Evolutionary conservation across 2,329 filamentous ascomycete species (phyloP).

Genomic region (Ceratocystis huliohia): DNA sequence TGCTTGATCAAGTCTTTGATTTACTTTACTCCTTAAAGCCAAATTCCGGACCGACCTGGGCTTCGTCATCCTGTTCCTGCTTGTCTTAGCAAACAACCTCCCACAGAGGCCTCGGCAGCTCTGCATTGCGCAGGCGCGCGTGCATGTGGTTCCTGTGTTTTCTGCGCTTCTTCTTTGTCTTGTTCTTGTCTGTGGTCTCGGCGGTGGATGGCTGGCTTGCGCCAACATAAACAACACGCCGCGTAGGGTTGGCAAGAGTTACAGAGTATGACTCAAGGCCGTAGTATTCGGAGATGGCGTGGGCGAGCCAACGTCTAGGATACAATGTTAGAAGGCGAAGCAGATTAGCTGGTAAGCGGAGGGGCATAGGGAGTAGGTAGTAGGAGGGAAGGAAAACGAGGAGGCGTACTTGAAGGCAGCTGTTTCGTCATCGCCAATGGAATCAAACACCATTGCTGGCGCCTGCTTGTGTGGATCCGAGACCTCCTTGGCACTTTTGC

Average conservation of each 20-base stretch:
- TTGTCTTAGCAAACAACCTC: slow-evolving; percentile 39
- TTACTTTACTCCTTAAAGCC: too few relatives aligned
- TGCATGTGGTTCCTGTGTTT: slow-evolving; percentile 24
- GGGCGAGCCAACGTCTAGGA: slow-evolving; percentile 76
- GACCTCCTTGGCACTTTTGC: background rate
- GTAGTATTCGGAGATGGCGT: slow-evolving; percentile 86
- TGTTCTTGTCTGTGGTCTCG: background rate
- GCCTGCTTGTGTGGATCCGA: slow-evolving; percentile 27
- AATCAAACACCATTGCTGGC: slow-evolving; percentile 65
- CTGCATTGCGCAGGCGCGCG: slow-evolving; percentile 23
- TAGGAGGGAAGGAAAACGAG: slow-evolving; percentile 8
- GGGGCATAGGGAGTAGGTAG: background rate
- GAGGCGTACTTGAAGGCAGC: slow-evolving; percentile 66
- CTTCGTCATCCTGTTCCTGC: background rate
- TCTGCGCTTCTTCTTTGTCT: slow-evolving; percentile 30
- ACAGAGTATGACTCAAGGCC: slow-evolving; percentile 74
- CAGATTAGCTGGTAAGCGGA: background rate
- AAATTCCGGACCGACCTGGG: too few relatives aligned
- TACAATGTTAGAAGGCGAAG: slow-evolving; percentile 21
- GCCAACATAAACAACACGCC: slow-evolving; percentile 73
- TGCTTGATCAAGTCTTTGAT: too few relatives aligned
- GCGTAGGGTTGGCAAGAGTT: slow-evolving; percentile 54
- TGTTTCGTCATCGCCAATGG: slow-evolving; percentile 57
- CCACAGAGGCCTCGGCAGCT: slow-evolving; percentile 51
- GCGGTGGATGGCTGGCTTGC: slow-evolving; percentile 29